Evolutionary conservation across 2,329 filamentous ascomycete species (phyloP).

Genomic region (Aureobasidium sp.): DNA sequence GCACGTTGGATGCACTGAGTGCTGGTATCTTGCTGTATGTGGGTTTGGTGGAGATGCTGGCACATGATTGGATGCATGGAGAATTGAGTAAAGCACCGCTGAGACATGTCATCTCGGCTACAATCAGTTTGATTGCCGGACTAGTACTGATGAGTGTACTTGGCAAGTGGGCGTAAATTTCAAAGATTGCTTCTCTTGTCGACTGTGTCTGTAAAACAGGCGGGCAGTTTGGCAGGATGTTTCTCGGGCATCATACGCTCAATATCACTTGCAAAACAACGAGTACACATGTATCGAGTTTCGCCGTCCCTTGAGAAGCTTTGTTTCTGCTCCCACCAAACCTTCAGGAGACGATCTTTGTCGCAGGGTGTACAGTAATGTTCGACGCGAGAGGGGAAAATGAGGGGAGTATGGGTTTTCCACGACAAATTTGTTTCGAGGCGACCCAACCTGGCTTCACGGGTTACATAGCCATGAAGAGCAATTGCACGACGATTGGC

Average conservation of each 20-base stretch:
- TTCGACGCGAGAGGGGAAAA: neutral
- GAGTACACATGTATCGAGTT: neutral
- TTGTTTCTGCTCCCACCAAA: neutral
- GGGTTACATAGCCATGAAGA: too few relatives aligned
- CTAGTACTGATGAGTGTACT: slow-evolving; percentile 63
- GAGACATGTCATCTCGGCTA: slow-evolving; percentile 41
- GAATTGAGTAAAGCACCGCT: slow-evolving; percentile 40
- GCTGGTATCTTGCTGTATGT: slow-evolving; percentile 76
- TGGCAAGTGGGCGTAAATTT: slow-evolving; percentile 60
- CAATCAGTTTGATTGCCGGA: slow-evolving; percentile 47
- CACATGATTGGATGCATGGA: slow-evolving; percentile 58
- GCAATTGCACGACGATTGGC: too few relatives aligned
- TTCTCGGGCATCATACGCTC: neutral
- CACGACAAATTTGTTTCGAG: neutral
- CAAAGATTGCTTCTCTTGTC: neutral
- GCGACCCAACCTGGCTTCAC: neutral
- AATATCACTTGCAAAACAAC: neutral
- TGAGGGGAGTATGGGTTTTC: neutral
- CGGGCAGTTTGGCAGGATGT: neutral
- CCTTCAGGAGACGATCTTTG: neutral
- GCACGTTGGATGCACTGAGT: slow-evolving; percentile 63
- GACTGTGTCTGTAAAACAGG: neutral
- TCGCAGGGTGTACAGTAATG: neutral
- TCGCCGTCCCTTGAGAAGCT: neutral
- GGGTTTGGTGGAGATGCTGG: slow-evolving; percentile 72